Conservation (phyloP, 2,329 filamentous ascomycete species). For the Thermomyces lanuginosus region DNA sequence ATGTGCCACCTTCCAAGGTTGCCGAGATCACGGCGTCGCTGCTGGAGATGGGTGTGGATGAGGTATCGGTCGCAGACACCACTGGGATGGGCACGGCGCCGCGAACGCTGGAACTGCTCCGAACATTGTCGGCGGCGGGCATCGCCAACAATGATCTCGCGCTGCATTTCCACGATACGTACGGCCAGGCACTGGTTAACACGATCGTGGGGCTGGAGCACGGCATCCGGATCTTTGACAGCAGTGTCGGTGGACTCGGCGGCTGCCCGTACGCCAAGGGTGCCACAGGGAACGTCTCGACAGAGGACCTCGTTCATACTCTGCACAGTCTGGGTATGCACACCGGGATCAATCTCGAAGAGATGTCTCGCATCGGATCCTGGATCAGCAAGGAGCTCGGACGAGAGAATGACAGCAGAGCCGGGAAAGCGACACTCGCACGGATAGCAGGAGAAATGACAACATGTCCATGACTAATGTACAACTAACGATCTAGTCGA, state of each 20-base stretch:
- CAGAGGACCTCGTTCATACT: conserved; percentile 46
- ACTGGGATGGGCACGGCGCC: conserved; percentile 52
- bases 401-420: conserved; percentile 36
- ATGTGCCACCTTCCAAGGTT: conserved; percentile 43
- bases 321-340: conserved; percentile 44
- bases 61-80: conserved; percentile 50
- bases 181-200: conserved; percentile 48
- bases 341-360: conserved; percentile 41
- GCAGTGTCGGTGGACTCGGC: conserved; percentile 46
- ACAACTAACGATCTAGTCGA: conserved; percentile 1
- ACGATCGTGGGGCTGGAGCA: conserved; percentile 46
- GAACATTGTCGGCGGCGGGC: conserved; percentile 42
- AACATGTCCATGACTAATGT: conserved; percentile 1
- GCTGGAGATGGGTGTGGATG: conserved; percentile 49
- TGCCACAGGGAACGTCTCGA: conserved; percentile 49
- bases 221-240: conserved; percentile 47
- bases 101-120: conserved; percentile 40
- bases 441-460: conserved; percentile 14
- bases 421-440: conserved; percentile 36
- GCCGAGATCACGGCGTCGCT: conserved; percentile 44
- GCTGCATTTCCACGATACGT: conserved; percentile 52
- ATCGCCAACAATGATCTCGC: conserved; percentile 44
- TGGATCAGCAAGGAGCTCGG: conserved; percentile 41
- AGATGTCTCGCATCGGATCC: conserved; percentile 38
- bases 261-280: conserved; percentile 50